Conservation (phyloP, 768 basidiomycete genomes). For the Hysterangium stoloniferum region DNA sequence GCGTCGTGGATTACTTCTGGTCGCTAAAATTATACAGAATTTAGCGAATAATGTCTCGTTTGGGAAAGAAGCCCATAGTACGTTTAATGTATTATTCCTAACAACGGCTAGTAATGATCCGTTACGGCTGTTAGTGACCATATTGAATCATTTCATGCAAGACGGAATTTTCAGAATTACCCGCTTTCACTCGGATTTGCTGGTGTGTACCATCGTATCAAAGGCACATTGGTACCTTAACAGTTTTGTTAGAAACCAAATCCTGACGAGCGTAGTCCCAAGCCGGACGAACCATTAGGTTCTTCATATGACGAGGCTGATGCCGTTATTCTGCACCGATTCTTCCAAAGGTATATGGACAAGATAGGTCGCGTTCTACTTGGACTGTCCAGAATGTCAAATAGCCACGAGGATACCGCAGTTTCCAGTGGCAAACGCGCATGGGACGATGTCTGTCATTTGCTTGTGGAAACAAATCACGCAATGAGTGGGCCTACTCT, state of each 20-base stretch:
- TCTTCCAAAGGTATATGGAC: constrained; percentile 78
- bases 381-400: constrained; percentile 44
- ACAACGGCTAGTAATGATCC: not conserved
- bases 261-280: constrained; percentile 9
- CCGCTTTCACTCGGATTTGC: constrained; percentile 66
- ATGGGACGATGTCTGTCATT: constrained; percentile 74
- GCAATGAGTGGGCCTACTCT: constrained; percentile 59
- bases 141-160: constrained; percentile 67
- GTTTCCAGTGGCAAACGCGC: constrained; percentile 66
- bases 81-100: not conserved
- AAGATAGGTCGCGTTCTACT: constrained; percentile 84
- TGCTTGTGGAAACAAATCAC: constrained; percentile 71
- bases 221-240: not conserved
- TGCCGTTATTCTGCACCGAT: constrained; percentile 73
- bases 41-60: constrained; percentile 92
- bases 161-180: constrained; percentile 68
- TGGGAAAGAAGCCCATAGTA: constrained; percentile 74
- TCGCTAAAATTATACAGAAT: constrained; percentile 90
- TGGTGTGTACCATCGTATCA: constrained; percentile 35
- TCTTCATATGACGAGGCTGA: constrained; percentile 81
- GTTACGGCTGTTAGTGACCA: constrained; percentile 38
- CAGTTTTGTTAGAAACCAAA: constrained; percentile 2
- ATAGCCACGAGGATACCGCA: constrained; percentile 30
- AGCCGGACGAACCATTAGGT: constrained; percentile 61
- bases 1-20: constrained; percentile 73